These are phyloP conservation scores for Sporothrix dimorphospora DNA, from an alignment of 2,329 filamentous ascomycete genomes.

Conservation along the genomic window DNA sequence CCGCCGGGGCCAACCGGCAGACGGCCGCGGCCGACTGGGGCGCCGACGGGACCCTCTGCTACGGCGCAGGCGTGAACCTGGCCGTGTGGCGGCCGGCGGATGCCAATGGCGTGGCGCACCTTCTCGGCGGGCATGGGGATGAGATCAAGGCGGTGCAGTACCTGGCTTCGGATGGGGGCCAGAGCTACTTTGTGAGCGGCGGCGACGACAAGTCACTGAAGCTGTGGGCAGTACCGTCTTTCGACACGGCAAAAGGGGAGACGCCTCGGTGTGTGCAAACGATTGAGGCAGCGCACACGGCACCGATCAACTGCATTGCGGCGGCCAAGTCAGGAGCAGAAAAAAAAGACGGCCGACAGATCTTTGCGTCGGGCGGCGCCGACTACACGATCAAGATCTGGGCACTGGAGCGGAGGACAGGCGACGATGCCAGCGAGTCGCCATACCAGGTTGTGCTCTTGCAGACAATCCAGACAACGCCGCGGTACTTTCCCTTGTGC, in stretches of 20 bases:
- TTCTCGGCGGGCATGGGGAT: conserved; percentile 77
- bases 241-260: conserved; percentile 27
- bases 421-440: not conserved
- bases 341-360: not conserved
- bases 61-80: conserved; percentile 85
- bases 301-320: conserved; percentile 72
- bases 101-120: conserved; percentile 60
- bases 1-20: conserved; percentile 87
- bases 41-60: conserved; percentile 72
- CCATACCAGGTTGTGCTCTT: conserved; percentile 65
- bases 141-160: conserved; percentile 85
- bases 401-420: conserved; percentile 55
- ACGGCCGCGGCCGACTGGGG: conserved; percentile 91
- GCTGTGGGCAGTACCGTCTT: conserved; percentile 64
- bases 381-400: conserved; percentile 76
- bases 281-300: conserved; percentile 68
- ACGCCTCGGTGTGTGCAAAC: conserved; percentile 54
- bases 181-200: conserved; percentile 69
- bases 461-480: conserved; percentile 72
- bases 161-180: conserved; percentile 49
- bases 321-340: conserved; percentile 35
- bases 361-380: conserved; percentile 78
- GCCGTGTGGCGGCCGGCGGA: conserved; percentile 78
- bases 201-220: conserved; percentile 78
- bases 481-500: conserved; percentile 80